phyloP scores from a whole-genome alignment of 108 stramenopile genomes.

The Skeletonema costatum region DNA sequence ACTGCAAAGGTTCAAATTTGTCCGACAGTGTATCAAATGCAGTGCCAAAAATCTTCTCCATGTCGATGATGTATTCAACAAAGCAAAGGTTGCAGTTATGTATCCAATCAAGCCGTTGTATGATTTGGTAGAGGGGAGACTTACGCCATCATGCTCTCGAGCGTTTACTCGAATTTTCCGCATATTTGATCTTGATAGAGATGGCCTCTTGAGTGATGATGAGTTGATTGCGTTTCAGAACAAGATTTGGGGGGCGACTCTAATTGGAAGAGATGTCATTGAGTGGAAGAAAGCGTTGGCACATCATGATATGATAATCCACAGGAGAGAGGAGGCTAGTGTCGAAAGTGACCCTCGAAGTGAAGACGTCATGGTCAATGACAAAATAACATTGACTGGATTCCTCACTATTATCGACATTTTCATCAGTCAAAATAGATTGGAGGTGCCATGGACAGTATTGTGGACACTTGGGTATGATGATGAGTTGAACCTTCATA shows the following conservation, averaged over 20 bases:
- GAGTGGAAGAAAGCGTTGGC: conserved; percentile 78
- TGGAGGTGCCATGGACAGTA: conserved; percentile 83
- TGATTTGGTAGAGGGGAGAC: conserved; percentile 64
- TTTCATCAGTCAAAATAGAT: conserved; percentile 76
- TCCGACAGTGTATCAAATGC: conserved; percentile 85
- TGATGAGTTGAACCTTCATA: conserved; percentile 63
- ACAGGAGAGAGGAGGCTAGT: background rate
- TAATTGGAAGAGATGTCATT: conserved; percentile 64
- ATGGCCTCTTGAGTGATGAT: conserved; percentile 73
- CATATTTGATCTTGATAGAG: conserved; percentile 70
- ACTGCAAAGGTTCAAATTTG: conserved; percentile 80
- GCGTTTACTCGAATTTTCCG: conserved; percentile 83
- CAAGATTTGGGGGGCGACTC: conserved; percentile 61
- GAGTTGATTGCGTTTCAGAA: conserved; percentile 78
- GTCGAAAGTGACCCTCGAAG: conserved; percentile 42
- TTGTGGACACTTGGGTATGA: conserved; percentile 78
- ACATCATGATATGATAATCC: conserved; percentile 15
- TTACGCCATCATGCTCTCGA: conserved; percentile 58
- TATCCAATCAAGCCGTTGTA: conserved; percentile 75
- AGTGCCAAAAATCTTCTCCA: conserved; percentile 78
- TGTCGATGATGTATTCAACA: conserved; percentile 81
- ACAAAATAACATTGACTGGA: conserved; percentile 78
- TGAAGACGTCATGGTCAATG: conserved; percentile 60
- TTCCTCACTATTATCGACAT: conserved; percentile 85
- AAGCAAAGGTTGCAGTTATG: conserved; percentile 75